Evolutionary conservation across 2,329 filamentous ascomycete genomes (phyloP).

Genomic region (Epicoccum nigrum): DNA sequence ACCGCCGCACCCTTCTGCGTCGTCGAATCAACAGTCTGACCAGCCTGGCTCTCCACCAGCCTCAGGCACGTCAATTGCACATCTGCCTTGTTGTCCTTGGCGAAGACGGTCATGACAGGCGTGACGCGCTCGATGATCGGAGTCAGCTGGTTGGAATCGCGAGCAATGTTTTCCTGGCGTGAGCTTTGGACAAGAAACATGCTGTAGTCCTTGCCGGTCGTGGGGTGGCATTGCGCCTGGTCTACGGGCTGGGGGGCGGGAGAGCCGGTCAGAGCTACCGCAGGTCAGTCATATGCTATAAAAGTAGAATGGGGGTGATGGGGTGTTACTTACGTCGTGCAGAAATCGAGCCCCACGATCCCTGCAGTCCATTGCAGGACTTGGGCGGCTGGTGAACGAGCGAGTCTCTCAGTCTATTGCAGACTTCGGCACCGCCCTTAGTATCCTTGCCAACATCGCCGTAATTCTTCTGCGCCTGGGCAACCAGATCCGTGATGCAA

Average conservation of each 20-base stretch:
- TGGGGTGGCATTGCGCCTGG: conserved; percentile 2
- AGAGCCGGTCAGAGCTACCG: background rate
- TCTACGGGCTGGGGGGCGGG: background rate
- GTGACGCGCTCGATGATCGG: conserved; percentile 2
- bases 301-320: background rate
- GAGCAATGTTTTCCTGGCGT: background rate
- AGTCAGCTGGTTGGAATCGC: background rate
- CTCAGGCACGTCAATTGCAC: conserved; percentile 2
- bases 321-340: conserved; percentile 1
- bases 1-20: background rate
- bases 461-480: conserved; percentile 2
- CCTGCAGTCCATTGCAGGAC: conserved; percentile 1
- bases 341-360: conserved; percentile 3
- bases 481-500: conserved; percentile 7
- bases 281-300: background rate
- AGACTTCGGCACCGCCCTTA: background rate
- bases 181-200: background rate
- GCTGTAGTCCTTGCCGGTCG: conserved; percentile 9
- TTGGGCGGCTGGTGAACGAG: conserved; percentile 1
- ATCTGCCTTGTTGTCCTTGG: background rate
- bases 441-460: background rate
- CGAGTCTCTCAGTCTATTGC: conserved; percentile 3
- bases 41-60: background rate
- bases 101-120: conserved; percentile 11
- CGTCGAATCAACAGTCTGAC: background rate